Base-by-base conservation (phyloP, 352 stramenopile species). In the Phytophthora rubi region DNA sequence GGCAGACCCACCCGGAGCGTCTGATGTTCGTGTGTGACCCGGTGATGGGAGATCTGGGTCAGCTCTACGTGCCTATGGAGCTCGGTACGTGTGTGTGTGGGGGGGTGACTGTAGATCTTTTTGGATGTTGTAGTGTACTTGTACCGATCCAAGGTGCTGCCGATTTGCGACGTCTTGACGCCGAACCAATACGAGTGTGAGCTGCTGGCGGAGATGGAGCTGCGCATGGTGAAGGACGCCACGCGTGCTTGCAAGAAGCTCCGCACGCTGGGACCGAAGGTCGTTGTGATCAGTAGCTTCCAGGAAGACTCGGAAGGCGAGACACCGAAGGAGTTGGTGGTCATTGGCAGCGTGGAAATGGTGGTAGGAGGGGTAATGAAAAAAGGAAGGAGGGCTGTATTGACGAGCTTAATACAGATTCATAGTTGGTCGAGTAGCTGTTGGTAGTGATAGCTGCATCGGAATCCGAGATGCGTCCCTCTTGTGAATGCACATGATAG, bases 101-200 rank as follows among this genome's bases (percentile, higher is more conserved):
- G 39, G 13, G 16, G 39, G 0, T 9, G 13, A 67, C 26, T 18
- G 9, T 39, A 26, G 67, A 44, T 53, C 37, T 26, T 49, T 67
- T 47, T 15, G 16, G 13, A 23, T 16, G 10, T 13, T 62, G 33
- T 48, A 95, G 89, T 96, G 67, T 79, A 90, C 45, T 66, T 96
- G 51, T 96, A 96, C 57, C 83, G 89, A 23, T 80, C 79, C 32
- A 79, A 88, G 56, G 82, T 96, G 47, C 61, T 96, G 39, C 88
- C 87, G 53, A 91, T 95, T 75, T 90, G 85, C 13, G 83, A 93
- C 63, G 88, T 96, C 53, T 73, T 96, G 44, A 95, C 89, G 48
- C 88, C 88, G 7, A 96, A 95, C 70, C 89, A 96, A 59, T 96
- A 92, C 45, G 89, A 96, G 61, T 94, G 87, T 44, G 89, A 96